phyloP scores from a whole-genome alignment of 139 green algal species.

The Yamagishiella unicocca region DNA sequence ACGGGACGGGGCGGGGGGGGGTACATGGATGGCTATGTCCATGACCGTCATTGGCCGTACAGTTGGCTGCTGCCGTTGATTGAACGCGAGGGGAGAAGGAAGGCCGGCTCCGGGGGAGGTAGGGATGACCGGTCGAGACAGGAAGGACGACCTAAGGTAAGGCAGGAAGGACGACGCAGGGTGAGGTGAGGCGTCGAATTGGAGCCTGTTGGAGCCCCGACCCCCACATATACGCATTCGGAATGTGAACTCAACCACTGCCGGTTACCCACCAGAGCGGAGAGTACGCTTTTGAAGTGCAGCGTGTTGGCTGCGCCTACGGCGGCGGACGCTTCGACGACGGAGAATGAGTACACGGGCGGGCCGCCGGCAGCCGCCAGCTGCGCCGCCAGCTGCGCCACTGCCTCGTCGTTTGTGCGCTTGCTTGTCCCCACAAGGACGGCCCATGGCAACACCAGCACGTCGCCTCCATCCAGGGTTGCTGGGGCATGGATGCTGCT shows the following conservation, averaged over 20 bases:
- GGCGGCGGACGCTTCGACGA: not conserved
- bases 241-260: no score
- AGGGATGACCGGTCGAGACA: no score
- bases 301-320: conserved; percentile 27
- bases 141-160: no score
- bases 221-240: no score
- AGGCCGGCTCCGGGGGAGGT: no score
- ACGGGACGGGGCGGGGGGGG: not conserved
- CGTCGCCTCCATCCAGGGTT: conserved; percentile 46
- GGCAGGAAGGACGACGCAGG: no score
- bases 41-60: no score
- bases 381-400: conserved; percentile 28
- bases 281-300: conserved; percentile 56
- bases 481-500: not conserved
- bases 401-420: conserved; percentile 44
- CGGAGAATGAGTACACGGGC: conserved; percentile 30
- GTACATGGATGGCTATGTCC: no score
- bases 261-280: conserved; percentile 17
- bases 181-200: no score
- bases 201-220: no score
- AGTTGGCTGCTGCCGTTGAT: no score
- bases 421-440: conserved; percentile 43
- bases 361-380: not conserved
- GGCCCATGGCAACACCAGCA: conserved; percentile 19
- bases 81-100: no score